Percentiles rank a stretch among this genome's conserved stretches.
phyloP scores from a whole-genome alignment of 1,139 yeast species.

The Geotrichum australiense region DNA sequence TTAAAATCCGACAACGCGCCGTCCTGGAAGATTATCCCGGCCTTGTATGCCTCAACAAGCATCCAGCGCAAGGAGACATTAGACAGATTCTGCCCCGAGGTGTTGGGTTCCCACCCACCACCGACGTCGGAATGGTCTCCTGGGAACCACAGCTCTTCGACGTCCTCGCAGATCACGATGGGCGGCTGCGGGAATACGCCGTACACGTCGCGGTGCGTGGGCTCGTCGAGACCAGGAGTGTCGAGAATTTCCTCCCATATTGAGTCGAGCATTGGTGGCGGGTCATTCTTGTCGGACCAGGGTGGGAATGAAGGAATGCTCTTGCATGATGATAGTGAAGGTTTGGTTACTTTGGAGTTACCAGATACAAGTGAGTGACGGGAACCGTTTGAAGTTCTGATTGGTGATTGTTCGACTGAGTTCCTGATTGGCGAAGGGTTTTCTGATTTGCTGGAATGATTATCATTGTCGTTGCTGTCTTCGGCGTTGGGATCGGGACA shows the following conservation, averaged over 20 bases:
- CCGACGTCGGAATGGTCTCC: conserved; percentile 65
- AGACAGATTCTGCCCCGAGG: conserved; percentile 37
- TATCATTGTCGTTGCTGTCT: background rate
- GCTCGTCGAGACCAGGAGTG: conserved; percentile 6
- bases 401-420: no score
- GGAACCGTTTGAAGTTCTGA: no score
- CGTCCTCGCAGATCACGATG: conserved; percentile 29
- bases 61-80: conserved; percentile 55
- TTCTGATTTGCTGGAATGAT: no score
- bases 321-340: no score
- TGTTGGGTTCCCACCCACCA: conserved; percentile 51
- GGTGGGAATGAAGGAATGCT: conserved; percentile 5
- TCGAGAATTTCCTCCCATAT: conserved; percentile 10
- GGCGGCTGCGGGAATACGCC: conserved; percentile 8
- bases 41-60: conserved; percentile 43
- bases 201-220: conserved; percentile 5
- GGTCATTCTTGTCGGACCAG: conserved; percentile 4
- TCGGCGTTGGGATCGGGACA: background rate
- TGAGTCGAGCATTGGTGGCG: background rate
- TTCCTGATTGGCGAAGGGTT: no score
- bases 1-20: conserved; percentile 39
- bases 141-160: conserved; percentile 54
- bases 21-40: conserved; percentile 44
- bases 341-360: no score
- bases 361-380: no score